These are phyloP conservation scores for Gossypium schwendimanii DNA, from an alignment of 441 rosid genomes.

Conservation along the genomic window DNA sequence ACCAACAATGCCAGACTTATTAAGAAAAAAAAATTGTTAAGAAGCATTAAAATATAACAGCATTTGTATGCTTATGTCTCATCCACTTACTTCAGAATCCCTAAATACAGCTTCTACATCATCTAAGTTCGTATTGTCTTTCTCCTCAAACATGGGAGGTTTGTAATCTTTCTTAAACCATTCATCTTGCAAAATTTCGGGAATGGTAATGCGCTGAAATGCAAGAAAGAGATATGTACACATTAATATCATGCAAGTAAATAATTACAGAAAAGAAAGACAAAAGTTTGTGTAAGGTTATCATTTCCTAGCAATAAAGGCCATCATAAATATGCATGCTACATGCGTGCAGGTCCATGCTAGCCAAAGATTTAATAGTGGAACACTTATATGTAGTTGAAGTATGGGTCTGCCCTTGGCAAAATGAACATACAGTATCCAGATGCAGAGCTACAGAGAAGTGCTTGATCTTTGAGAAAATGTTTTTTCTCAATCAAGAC, in stretches of 20 bases:
- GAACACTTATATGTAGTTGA: background rate
- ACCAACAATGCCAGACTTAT: slow-evolving; percentile 12
- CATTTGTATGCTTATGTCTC: background rate
- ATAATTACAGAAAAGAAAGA: background rate
- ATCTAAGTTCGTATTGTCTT: slow-evolving; percentile 63
- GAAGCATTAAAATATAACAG: background rate
- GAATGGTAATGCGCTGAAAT: slow-evolving; percentile 64
- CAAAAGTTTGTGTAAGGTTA: background rate
- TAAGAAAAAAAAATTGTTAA: background rate
- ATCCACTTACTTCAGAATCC: slow-evolving; percentile 64
- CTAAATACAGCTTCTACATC: slow-evolving; percentile 89
- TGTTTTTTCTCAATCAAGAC: too few relatives aligned
- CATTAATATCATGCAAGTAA: background rate
- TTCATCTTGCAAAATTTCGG: slow-evolving; percentile 80
- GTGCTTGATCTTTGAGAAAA: background rate
- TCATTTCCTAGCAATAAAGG: background rate
- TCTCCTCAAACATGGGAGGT: slow-evolving; percentile 69
- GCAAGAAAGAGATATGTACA: slow-evolving; percentile 8
- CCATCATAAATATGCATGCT: background rate
- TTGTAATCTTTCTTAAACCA: slow-evolving; percentile 83
- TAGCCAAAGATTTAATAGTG: background rate
- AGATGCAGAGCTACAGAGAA: background rate
- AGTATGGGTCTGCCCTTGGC: slow-evolving; percentile 7
- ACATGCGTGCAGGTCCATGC: background rate
- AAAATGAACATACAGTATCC: background rate